phyloP scores from a whole-genome alignment of 2,329 filamentous ascomycete species.

The Raffaelea deltoideospora region DNA sequence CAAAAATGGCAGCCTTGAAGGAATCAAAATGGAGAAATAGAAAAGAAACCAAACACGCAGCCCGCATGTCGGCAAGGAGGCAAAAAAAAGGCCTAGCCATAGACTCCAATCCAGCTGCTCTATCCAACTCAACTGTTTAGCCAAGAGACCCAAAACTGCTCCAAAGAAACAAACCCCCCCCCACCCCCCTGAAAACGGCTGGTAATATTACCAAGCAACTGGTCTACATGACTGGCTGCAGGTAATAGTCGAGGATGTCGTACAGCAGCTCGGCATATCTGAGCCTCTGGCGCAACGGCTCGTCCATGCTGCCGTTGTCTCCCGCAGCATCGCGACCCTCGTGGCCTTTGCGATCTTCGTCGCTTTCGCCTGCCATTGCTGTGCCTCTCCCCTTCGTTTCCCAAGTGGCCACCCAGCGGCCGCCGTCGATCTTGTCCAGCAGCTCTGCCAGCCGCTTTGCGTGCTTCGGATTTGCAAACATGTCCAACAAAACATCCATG shows the following conservation, averaged over 20 bases:
- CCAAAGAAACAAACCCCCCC: neutral
- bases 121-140: too few species aligned
- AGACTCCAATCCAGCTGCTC: too few species aligned
- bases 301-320: conserved; percentile 6
- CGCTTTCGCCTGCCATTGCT: conserved; percentile 14
- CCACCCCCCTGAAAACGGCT: too few species aligned
- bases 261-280: conserved; percentile 35
- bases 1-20: too few species aligned
- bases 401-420: conserved; percentile 18
- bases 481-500: conserved; percentile 25
- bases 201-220: too few species aligned
- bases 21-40: too few species aligned
- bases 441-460: conserved; percentile 29
- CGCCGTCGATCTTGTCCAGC: conserved; percentile 33
- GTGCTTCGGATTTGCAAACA: conserved; percentile 20
- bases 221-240: conserved; percentile 36
- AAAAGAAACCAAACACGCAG: too few species aligned
- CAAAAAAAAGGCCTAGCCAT: too few species aligned
- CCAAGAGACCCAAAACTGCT: neutral
- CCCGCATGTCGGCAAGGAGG: too few species aligned
- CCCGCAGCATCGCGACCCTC: too few species aligned
- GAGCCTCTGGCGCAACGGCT: conserved; percentile 10
- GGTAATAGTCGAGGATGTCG: conserved; percentile 35
- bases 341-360: conserved; percentile 7
- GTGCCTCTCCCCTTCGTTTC: conserved; percentile 7